Conservation (phyloP, 306 rosid species). For the Glycyrrhiza uralensis region DNA sequence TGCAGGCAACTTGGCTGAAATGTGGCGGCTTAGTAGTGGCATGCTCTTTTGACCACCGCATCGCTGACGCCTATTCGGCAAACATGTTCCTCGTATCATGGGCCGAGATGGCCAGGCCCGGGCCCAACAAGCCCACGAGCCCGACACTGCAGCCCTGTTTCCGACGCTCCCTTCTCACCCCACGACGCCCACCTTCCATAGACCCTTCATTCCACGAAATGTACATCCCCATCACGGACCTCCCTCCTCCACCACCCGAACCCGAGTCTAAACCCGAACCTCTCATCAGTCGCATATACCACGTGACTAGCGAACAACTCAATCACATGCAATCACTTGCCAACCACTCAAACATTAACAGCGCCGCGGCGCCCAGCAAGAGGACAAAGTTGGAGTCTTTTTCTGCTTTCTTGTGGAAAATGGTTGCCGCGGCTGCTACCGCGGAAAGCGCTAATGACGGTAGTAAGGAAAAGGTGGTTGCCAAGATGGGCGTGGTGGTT, state of each 20-base stretch:
- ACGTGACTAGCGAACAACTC: conserved; percentile 32
- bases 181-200: conserved; percentile 30
- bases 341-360: conserved; percentile 3
- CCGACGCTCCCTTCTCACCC: conserved; percentile 28
- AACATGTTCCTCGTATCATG: conserved; percentile 75
- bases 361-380: not conserved
- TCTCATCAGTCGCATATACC: conserved; percentile 56
- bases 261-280: not conserved
- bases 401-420: conserved; percentile 66
- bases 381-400: conserved; percentile 53
- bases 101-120: conserved; percentile 51
- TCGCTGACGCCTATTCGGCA: conserved; percentile 66
- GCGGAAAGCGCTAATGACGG: not conserved
- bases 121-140: conserved; percentile 17
- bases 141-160: conserved; percentile 30
- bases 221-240: conserved; percentile 40
- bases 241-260: conserved; percentile 31
- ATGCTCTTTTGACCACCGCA: conserved; percentile 70
- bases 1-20: conserved; percentile 50
- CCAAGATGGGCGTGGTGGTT: conserved; percentile 68
- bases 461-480: not conserved
- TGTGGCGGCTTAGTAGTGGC: conserved; percentile 73
- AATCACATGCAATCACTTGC: conserved; percentile 41
- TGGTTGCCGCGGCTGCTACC: conserved; percentile 30
- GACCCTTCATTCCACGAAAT: conserved; percentile 39